These are phyloP conservation scores for Pseudomassariella vexata DNA, from an alignment of 2,329 filamentous ascomycete genomes.

Conservation along the genomic window DNA sequence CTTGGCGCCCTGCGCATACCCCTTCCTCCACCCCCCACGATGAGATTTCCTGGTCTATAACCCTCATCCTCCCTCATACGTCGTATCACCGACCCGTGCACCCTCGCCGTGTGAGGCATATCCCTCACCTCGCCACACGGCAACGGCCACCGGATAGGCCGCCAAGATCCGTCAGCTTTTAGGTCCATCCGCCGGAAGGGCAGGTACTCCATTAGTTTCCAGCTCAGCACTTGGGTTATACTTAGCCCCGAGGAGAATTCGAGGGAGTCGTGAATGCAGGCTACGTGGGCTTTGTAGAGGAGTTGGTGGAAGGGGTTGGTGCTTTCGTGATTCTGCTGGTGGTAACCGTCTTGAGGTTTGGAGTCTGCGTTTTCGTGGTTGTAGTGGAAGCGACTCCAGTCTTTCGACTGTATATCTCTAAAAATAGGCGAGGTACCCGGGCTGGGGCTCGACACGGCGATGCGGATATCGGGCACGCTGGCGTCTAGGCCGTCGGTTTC, in stretches of 20 bases:
- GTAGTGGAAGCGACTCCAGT: constrained; percentile 13
- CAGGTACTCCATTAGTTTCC: constrained; percentile 77
- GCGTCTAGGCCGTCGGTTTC: constrained; percentile 5
- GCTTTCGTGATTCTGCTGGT: constrained; percentile 8
- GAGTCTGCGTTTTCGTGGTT: constrained; percentile 4
- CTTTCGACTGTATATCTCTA: constrained; percentile 2
- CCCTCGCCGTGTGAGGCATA: constrained; percentile 61
- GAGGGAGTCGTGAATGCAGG: constrained; percentile 65
- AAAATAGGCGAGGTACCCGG: constrained; percentile 4
- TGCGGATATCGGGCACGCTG: constrained; percentile 28
- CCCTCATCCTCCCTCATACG: constrained; percentile 57
- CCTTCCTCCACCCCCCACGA: constrained; percentile 71
- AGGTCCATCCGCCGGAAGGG: constrained; percentile 80
- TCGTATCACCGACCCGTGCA: constrained; percentile 70
- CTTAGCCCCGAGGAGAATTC: constrained; percentile 56
- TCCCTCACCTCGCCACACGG: constrained; percentile 74
- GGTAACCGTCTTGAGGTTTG: constrained; percentile 2
- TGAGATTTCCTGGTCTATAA: constrained; percentile 75
- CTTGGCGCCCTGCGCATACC: constrained; percentile 57
- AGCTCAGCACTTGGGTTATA: constrained; percentile 51
- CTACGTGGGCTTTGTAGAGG: constrained; percentile 50
- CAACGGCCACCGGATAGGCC: constrained; percentile 73
- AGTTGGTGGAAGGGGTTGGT: constrained; percentile 46
- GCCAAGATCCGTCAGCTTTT: constrained; percentile 67
- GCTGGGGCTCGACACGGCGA: constrained; percentile 23